These are phyloP conservation scores for Cardamine occulta DNA, from an alignment of 345 rosid species.

Conservation along the genomic window DNA sequence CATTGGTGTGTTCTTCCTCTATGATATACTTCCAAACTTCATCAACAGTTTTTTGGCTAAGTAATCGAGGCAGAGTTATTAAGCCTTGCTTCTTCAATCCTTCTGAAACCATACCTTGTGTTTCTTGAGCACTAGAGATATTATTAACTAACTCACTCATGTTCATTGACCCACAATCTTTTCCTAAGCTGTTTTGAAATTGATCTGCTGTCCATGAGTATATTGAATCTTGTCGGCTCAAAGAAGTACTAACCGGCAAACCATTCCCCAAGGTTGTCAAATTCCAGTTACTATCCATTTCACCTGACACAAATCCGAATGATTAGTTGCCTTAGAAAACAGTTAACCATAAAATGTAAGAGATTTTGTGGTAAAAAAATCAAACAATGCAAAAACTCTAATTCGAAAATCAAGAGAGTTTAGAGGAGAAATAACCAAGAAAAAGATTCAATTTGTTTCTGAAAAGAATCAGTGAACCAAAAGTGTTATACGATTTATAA, in stretches of 20 bases:
- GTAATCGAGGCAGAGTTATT: slow-evolving; percentile 65
- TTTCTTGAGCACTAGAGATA: slow-evolving; percentile 67
- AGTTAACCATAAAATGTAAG: neutral
- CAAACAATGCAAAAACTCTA: neutral
- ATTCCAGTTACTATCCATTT: slow-evolving; percentile 66
- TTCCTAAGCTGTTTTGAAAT: slow-evolving; percentile 64
- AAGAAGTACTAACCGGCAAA: slow-evolving; percentile 34
- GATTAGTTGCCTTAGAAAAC: slow-evolving; percentile 2
- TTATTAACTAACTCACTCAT: slow-evolving; percentile 72
- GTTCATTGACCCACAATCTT: slow-evolving; percentile 85
- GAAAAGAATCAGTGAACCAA: neutral
- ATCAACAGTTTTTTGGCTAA: slow-evolving; percentile 77
- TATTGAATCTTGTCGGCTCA: slow-evolving; percentile 62
- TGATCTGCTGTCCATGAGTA: slow-evolving; percentile 76
- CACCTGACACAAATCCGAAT: slow-evolving; percentile 10
- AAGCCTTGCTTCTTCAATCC: slow-evolving; percentile 74
- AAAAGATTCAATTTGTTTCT: neutral
- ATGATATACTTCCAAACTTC: slow-evolving; percentile 34
- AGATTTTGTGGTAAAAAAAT: neutral
- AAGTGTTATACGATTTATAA: slow-evolving; percentile 13
- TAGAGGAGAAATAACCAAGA: neutral
- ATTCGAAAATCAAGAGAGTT: neutral
- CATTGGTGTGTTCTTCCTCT: neutral
- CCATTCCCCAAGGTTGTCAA: slow-evolving; percentile 54
- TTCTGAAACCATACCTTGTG: slow-evolving; percentile 35